Evolutionary conservation across 2,329 filamentous ascomycete genomes (phyloP).

Genomic region (Falciphora oryzae): DNA sequence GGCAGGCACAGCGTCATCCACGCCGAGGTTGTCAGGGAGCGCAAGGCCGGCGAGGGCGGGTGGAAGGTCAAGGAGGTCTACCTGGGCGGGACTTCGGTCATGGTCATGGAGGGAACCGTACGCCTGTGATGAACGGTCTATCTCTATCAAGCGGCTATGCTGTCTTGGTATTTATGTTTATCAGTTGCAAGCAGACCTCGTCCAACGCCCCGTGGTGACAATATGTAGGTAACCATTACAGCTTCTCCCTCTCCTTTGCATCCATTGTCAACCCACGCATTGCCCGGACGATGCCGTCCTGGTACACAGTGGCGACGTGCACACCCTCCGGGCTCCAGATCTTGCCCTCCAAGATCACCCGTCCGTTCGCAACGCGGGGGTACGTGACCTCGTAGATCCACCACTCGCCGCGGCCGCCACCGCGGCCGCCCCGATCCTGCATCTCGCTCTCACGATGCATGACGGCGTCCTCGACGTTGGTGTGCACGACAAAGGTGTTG

Average conservation of each 20-base stretch:
- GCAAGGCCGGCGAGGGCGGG: conserved; percentile 7
- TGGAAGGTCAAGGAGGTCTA: conserved; percentile 21
- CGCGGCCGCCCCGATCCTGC: conserved; percentile 20
- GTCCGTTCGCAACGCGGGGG: conserved; percentile 39
- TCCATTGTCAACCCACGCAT: conserved; percentile 14
- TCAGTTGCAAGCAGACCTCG: background rate
- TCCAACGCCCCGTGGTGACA: background rate
- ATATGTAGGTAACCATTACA: conserved; percentile 16
- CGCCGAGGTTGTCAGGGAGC: conserved; percentile 33
- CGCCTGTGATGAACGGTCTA: conserved; percentile 10
- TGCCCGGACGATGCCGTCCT: conserved; percentile 42
- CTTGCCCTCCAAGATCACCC: conserved; percentile 42
- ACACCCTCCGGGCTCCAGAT: conserved; percentile 48
- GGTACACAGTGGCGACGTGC: conserved; percentile 49
- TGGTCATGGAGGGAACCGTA: conserved; percentile 25
- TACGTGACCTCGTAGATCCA: conserved; percentile 49
- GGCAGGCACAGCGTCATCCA: conserved; percentile 49
- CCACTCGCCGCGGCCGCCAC: conserved; percentile 30
- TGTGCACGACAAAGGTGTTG: conserved; percentile 48
- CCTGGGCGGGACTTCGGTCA: conserved; percentile 23
- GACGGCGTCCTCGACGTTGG: conserved; percentile 40
- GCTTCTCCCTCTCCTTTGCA: conserved; percentile 17
- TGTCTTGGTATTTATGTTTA: background rate
- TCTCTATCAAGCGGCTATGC: background rate
- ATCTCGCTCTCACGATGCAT: conserved; percentile 28